Evolutionary conservation across 2,329 filamentous ascomycete species (phyloP), one percentile per base, ranked within the genome.

Genomic region (Elsinoe ampelina): DNA sequence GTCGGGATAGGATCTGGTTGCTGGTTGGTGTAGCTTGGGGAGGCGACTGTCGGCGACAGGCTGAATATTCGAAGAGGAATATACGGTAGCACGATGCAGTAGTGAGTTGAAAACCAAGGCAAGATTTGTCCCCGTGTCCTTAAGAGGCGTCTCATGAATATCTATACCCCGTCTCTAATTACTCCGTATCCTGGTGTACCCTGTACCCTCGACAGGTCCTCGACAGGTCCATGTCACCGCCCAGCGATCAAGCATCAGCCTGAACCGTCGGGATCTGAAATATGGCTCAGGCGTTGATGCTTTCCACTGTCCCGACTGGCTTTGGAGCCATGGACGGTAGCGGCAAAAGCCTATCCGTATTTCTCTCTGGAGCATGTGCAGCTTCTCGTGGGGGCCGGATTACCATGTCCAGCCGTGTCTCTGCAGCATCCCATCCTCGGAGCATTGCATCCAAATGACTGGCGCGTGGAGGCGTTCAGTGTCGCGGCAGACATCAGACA

Each of bases 401-500:
- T 52, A 38, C 48, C 48, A 17, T 36, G 26, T 35, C 30, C 22
- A 52, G 48, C 26, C 17, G 30, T 12, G 15, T 13, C 41, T 3
- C 13, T 43, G 41, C n/a, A n/a, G n/a, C n/a, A n/a, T n/a, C n/a
- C n/a, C 12, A 52, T 34, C 17, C 48, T 52, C 22, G 48, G 12
- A n/a, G 22, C 15, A 34, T n/a, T 22, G 32, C 30, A 36, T 22
- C 30, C 17, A 22, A 36, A 22, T 52, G 48, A 52, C 30, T 38
- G 48, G 48, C 43, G 30, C 32, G 26, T 10, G 13, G 48, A 36
- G 26, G 32, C 32, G 48, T 52, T 52, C 48, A 52, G 48, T 20
- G 30, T 52, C 48, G 34, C 48, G 32, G 48, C 48, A 52, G 48
- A 52, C 48, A 52, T 52, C 48, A 52, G 26, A 22, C 15, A 17